Evolutionary conservation across 2,329 filamentous ascomycete species (phyloP), one percentile per base, ranked within the genome.

Genomic region (Penicillium frequentans): DNA sequence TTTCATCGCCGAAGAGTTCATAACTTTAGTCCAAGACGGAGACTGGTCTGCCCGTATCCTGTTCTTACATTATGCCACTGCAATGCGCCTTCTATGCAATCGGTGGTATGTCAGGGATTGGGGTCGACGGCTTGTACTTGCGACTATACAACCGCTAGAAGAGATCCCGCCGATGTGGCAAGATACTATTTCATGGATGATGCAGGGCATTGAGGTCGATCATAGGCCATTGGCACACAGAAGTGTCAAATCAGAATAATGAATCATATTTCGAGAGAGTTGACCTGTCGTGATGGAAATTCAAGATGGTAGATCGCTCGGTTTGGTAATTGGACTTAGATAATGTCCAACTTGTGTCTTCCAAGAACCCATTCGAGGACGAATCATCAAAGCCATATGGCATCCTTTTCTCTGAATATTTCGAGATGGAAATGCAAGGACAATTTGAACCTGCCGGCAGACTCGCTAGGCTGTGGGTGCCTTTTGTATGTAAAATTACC

Each of bases 81-180:
- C 63, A 1, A 68, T 73, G 66, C 68, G 69, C 47, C 64, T 73
- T n/a, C 46, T 71, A 31, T 69, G 65, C 1, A 62, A 71, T 55
- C 66, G 68, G 29, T 73, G 70, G 70, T 73, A 70, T 53, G 69
- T 72, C 11, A 63, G 64, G n/a, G 68, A 69, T 21, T 69, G 65
- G 64, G 70, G 70, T 10, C 64, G 69, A 13, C 68, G 68, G 35
- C 57, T 72, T 13, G 65, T 73, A 14, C 57, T 65, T 39, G 66
- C 68, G 2, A 67, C 66, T 21, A n/a, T 73, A n/a, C 59, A 68
- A 16, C 52, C 59, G 24, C 33, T 68, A n/a, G 61, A 64, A 14
- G 64, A 70, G 7, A 62, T 69, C 31, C 70, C 69, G 1, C 26
- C 56, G 3, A 60, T 63, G 9, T 73, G 70, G 70, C 27, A 33